Evolutionary conservation across 2,329 filamentous ascomycete species (phyloP), one percentile per base, ranked within the genome.

Genomic region (Fusarium globosum): DNA sequence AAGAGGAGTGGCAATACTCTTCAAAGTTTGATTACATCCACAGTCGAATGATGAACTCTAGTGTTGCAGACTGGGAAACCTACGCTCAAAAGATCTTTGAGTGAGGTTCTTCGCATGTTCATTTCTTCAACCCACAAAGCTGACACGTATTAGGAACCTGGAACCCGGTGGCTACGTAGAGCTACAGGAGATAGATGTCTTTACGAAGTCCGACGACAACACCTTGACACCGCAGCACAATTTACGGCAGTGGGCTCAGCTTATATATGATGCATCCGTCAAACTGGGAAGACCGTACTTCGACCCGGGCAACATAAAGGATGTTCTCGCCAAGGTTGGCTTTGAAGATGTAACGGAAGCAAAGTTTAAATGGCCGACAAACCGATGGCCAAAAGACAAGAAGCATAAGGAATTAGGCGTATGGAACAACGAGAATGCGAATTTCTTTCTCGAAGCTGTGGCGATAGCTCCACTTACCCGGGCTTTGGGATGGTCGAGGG

Each of bases 301-400:
- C 10, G 20, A 62, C 9, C 35, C 38, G 14, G 18, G 51, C 3
- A 36, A 48, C 21, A 21, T 71, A 0, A 71, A 71, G 18, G 13
- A 67, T 0, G 41, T 71, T 1, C 45, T 71, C 0, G 7, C 16
- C 13, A 60, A 69, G 14, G 69, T 28, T 3, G 71, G 71, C 1
- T 73, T 70, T n/a, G 56, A 53, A 13, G 43, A 42, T 4, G 61
- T 72, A 0, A 62, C 41, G 0, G 59, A 73, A 10, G 4, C 14
- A 4, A 46, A 41, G 16, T 72, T 66, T 28, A 68, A 66, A 12
- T 69, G 70, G 69, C 71, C 71, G n/a, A 53, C 61, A 2, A 73
- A 69, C 8, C 30, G 16, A 9, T 73, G 69, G 71, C 65, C 71
- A 2, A 72, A 43, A 16, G 71, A 72, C 9, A 42, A 61, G 11